Percentiles rank a stretch among this genome's conserved stretches.
Conservation (phyloP, 371 early-diverging fungal species). For the Dichotomocladium elegans region DNA sequence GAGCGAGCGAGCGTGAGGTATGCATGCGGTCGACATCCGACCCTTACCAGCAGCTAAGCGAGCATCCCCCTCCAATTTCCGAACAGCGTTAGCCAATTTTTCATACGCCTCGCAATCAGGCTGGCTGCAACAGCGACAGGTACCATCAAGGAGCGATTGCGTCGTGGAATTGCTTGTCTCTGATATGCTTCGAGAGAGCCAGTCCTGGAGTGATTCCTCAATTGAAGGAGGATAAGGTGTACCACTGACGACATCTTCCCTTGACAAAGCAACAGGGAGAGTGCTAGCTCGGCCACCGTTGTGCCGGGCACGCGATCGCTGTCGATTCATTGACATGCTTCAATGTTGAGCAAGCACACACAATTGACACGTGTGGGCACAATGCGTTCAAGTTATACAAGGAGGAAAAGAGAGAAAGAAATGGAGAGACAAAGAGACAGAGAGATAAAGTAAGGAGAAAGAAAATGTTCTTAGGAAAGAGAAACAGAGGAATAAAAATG, state of each 20-base stretch:
- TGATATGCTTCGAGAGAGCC: slow-evolving; percentile 27
- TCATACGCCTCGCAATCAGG: slow-evolving; percentile 27
- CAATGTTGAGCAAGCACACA: background rate
- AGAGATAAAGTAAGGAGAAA: background rate
- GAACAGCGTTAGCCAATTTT: slow-evolving; percentile 21
- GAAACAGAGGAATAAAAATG: background rate
- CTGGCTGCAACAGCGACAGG: slow-evolving; percentile 34
- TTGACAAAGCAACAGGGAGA: background rate
- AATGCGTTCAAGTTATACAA: background rate
- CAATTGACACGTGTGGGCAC: background rate
- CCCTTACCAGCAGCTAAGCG: slow-evolving; percentile 44
- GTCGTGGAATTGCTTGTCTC: slow-evolving; percentile 11
- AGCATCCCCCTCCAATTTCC: slow-evolving; percentile 36
- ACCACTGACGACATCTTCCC: background rate
- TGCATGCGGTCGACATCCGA: background rate
- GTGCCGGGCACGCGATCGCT: slow-evolving; percentile 3
- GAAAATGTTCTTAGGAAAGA: background rate
- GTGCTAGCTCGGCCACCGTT: background rate
- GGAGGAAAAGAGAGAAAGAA: slow-evolving; percentile 1
- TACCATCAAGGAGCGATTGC: slow-evolving; percentile 14
- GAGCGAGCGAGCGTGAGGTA: background rate
- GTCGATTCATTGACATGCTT: slow-evolving; percentile 1
- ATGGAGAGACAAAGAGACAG: slow-evolving; percentile 1
- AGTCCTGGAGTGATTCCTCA: slow-evolving; percentile 40
- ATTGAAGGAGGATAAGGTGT: slow-evolving; percentile 9